Evolutionary conservation across 2,329 filamentous ascomycete species (phyloP).

Genomic region (Magnaporthiopsis incrustans): DNA sequence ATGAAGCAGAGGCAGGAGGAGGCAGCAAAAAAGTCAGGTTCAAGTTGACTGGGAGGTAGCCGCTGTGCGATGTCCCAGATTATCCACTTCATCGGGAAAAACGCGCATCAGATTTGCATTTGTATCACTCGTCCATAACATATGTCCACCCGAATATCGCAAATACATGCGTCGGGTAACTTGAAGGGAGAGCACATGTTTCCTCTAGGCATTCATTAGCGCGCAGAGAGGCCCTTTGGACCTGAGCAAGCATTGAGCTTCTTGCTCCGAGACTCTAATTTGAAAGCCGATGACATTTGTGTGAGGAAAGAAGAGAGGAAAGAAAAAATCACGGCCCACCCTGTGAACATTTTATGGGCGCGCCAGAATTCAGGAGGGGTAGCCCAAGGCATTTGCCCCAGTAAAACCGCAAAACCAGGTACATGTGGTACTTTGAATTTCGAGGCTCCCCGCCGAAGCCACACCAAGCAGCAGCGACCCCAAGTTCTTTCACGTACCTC

Average conservation of each 20-base stretch:
- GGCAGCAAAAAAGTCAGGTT: background rate
- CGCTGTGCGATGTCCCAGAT: background rate
- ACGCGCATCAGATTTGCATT: background rate
- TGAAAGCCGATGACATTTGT: constrained; percentile 79
- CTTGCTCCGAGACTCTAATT: constrained; percentile 99
- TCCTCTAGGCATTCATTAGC: constrained; percentile 95
- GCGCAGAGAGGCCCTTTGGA: constrained; percentile 75
- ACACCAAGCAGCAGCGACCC: background rate
- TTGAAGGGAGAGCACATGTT: constrained; percentile 62
- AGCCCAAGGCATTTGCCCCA: background rate
- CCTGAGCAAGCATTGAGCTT: constrained; percentile 88
- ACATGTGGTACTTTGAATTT: background rate
- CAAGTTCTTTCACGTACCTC: background rate
- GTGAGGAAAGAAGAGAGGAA: constrained; percentile 38
- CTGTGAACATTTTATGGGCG: constrained; percentile 15
- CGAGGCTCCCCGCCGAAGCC: background rate
- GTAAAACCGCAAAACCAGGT: background rate
- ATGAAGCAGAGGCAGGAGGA: constrained; percentile 59
- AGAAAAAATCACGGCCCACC: constrained; percentile 19
- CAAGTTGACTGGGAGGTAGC: background rate
- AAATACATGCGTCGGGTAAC: constrained; percentile 50
- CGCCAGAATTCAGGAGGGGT: background rate
- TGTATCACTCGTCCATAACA: constrained; percentile 31
- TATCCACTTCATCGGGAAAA: background rate
- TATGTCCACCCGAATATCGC: constrained; percentile 29